Conservation (phyloP, 768 basidiomycete species). For the Cystofilobasidium capitatum region DNA sequence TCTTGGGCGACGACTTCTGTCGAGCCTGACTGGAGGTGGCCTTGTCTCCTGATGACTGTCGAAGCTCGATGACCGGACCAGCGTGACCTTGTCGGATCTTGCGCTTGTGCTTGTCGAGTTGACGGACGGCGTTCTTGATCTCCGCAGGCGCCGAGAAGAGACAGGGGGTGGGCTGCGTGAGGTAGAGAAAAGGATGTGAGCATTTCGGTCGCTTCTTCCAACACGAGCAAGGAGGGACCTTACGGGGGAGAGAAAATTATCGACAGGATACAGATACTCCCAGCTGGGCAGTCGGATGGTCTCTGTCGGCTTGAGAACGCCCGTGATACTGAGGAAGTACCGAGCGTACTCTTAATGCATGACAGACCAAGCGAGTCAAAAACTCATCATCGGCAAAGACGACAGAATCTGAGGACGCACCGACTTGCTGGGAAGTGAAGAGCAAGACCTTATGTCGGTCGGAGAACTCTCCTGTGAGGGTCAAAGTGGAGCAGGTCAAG, state of each 20-base stretch:
- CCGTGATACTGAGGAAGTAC: conserved; percentile 71
- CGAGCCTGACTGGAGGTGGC: background rate
- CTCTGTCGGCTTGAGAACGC: conserved; percentile 47
- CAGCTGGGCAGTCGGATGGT: conserved; percentile 66
- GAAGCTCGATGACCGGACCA: conserved; percentile 49
- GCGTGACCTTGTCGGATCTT: conserved; percentile 55
- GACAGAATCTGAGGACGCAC: background rate
- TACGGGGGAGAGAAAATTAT: conserved; percentile 31
- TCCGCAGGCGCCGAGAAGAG: conserved; percentile 50
- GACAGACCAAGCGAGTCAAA: no score
- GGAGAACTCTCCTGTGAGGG: conserved; percentile 40
- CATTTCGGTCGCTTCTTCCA: no score
- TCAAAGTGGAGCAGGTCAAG: background rate
- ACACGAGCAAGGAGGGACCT: background rate
- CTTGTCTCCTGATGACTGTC: conserved; percentile 46
- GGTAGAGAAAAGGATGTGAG: background rate
- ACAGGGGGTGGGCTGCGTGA: conserved; percentile 37
- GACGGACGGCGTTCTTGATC: conserved; percentile 53
- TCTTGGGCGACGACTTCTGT: background rate
- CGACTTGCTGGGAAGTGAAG: conserved; percentile 68
- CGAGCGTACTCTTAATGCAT: conserved; percentile 55
- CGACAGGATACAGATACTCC: conserved; percentile 56
- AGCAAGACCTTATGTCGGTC: conserved; percentile 68
- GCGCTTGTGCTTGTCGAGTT: conserved; percentile 66
- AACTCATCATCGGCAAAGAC: background rate